Evolutionary conservation across 257 asterid genomes (phyloP).

Genomic region (Gynochthodes officinalis): DNA sequence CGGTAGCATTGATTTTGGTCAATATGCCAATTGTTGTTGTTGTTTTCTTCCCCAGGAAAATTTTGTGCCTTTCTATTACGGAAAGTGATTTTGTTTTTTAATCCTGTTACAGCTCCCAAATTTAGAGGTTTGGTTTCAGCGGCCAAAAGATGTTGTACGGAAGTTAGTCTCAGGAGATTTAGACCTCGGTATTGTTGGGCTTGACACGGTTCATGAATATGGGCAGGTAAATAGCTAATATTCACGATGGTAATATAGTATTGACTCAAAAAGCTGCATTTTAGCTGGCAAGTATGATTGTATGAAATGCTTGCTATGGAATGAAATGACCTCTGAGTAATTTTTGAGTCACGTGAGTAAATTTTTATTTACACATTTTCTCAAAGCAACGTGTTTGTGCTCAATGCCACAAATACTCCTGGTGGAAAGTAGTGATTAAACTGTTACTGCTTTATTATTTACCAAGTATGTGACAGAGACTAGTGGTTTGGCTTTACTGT

Average conservation of each 20-base stretch:
- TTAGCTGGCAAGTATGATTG: not conserved
- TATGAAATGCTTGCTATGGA: not conserved
- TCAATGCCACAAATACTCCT: no score
- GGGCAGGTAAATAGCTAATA: slow-evolving; percentile 60
- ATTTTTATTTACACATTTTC: not conserved
- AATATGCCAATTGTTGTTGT: not conserved
- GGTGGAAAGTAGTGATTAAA: not conserved
- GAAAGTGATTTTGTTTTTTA: not conserved
- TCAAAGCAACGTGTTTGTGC: no score
- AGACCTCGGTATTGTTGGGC: slow-evolving; percentile 95
- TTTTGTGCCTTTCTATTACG: not conserved
- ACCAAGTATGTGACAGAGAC: no score
- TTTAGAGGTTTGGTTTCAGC: slow-evolving; percentile 93
- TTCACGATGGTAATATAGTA: not conserved
- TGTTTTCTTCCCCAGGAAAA: not conserved
- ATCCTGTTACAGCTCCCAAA: slow-evolving; percentile 55
- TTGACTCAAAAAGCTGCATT: not conserved
- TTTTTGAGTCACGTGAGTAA: not conserved
- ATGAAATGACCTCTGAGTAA: not conserved
- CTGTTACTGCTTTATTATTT: not conserved
- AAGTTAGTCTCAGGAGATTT: slow-evolving; percentile 87
- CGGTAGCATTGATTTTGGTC: no score
- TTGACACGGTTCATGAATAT: slow-evolving; percentile 69
- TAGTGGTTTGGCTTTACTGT: not conserved
- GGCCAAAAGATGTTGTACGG: slow-evolving; percentile 92